These are phyloP conservation scores for Fomitopsis schrenkii DNA, from an alignment of 1,284 basidiomycete species.

Conservation along the genomic window DNA sequence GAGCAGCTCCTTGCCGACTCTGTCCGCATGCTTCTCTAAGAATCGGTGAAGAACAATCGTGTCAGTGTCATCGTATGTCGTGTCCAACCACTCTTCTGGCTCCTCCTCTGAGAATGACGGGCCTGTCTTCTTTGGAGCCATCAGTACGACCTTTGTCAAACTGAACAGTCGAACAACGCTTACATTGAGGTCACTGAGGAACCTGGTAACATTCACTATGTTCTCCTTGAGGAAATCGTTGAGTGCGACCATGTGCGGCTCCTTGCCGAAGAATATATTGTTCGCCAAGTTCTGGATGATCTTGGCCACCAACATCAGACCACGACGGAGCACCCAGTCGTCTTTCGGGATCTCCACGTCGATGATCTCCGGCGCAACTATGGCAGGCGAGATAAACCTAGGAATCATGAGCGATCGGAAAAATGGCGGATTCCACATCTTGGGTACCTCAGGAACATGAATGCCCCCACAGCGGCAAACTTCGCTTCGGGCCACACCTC, in stretches of 20 bases:
- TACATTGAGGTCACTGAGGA: constrained; percentile 56
- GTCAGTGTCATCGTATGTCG: constrained; percentile 76
- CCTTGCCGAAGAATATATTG: constrained; percentile 89
- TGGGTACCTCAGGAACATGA: constrained; percentile 78
- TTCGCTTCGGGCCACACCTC: constrained; percentile 81
- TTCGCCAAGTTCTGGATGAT: constrained; percentile 92
- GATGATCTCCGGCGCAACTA: constrained; percentile 81
- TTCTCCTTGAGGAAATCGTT: constrained; percentile 79
- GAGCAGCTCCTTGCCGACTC: constrained; percentile 79
- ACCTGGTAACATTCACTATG: constrained; percentile 78
- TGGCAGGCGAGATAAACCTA: constrained; percentile 81
- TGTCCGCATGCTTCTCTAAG: constrained; percentile 78
- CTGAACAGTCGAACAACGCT: constrained; percentile 4
- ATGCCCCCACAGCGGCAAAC: constrained; percentile 85
- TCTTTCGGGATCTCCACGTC: constrained; percentile 79
- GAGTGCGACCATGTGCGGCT: constrained; percentile 78
- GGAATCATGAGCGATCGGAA: neutral
- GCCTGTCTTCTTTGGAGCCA: constrained; percentile 46
- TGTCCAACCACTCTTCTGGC: constrained; percentile 68
- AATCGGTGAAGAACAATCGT: constrained; percentile 79
- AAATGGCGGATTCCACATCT: constrained; percentile 5
- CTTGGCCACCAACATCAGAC: constrained; percentile 83
- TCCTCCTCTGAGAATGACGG: constrained; percentile 48
- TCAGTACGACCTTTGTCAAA: neutral
- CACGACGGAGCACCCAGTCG: constrained; percentile 58